phyloP scores from a whole-genome alignment of 2,329 filamentous ascomycete species.

The Curvularia spicifera region DNA sequence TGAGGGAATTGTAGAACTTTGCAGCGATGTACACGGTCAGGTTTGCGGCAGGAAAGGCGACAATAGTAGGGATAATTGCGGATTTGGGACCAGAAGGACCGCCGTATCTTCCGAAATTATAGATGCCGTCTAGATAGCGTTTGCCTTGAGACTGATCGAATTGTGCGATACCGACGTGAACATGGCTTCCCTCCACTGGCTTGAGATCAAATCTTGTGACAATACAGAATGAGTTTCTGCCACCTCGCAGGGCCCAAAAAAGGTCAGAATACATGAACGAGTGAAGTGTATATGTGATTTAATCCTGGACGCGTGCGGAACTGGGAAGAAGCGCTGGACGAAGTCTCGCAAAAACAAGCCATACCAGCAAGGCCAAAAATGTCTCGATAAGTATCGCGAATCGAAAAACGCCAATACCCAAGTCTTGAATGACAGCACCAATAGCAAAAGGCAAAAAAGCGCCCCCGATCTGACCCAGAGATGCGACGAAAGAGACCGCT shows the following conservation, averaged over 20 bases:
- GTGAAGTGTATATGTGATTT: neutral
- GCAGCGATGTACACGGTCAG: constrained; percentile 25
- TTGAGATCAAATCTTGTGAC: constrained; percentile 29
- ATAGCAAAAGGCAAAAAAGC: constrained; percentile 54
- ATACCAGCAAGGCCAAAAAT: constrained; percentile 29
- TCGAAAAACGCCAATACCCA: constrained; percentile 51
- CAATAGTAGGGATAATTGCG: constrained; percentile 29
- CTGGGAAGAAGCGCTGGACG: neutral
- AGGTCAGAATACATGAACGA: constrained; percentile 32
- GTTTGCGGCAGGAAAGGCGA: constrained; percentile 20
- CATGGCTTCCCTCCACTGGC: constrained; percentile 12
- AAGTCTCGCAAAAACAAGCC: constrained; percentile 29
- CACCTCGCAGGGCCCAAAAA: constrained; percentile 42
- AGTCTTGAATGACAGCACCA: constrained; percentile 50
- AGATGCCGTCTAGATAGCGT: constrained; percentile 30
- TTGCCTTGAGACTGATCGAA: constrained; percentile 18
- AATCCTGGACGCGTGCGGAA: constrained; percentile 2
- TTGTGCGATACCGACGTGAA: constrained; percentile 26
- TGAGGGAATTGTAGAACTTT: constrained; percentile 30
- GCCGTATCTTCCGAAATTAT: constrained; percentile 28
- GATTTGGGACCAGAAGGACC: constrained; percentile 26
- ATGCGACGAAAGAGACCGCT: constrained; percentile 55
- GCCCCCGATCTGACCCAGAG: constrained; percentile 55
- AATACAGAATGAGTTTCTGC: constrained; percentile 35
- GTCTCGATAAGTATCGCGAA: constrained; percentile 37